Evolutionary conservation across 2,329 filamentous ascomycete genomes (phyloP).

Genomic region (Aspergillus intermedius): DNA sequence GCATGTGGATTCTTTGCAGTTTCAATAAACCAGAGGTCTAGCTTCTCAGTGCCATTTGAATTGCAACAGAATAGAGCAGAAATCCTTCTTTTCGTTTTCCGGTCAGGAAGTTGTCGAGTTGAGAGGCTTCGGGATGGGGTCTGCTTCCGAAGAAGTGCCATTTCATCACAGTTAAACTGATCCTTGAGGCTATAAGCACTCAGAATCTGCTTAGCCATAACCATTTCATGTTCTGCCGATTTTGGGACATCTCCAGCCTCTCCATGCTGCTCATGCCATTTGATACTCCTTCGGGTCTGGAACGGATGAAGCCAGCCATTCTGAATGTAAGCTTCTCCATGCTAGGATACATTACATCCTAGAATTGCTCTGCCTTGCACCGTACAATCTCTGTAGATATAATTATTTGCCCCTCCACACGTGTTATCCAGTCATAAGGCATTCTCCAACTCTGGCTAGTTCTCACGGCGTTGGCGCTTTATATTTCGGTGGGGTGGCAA

Average conservation of each 20-base stretch:
- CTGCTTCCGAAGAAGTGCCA: background rate
- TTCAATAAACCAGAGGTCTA: background rate
- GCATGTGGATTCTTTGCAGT: background rate
- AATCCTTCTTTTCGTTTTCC: background rate
- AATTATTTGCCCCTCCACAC: background rate
- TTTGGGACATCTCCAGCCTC: background rate
- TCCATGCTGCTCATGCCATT: background rate
- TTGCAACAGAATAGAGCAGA: background rate
- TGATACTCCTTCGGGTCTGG: background rate
- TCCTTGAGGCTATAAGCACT: background rate
- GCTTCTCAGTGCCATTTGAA: background rate
- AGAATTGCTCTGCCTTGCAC: background rate
- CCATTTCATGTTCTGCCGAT: background rate
- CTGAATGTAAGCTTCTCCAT: background rate
- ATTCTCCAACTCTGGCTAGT: background rate
- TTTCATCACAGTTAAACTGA: background rate
- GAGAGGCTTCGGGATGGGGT: background rate
- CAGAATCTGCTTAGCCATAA: background rate
- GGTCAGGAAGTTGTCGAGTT: background rate
- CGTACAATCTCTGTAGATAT: background rate
- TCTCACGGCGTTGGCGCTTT: background rate
- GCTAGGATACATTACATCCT: background rate
- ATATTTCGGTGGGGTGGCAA: background rate
- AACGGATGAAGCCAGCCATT: background rate
- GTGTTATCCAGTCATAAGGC: background rate